These are phyloP conservation scores for Cladorrhinum sp. DNA, from an alignment of 2,329 filamentous ascomycete species.

Conservation along the genomic window DNA sequence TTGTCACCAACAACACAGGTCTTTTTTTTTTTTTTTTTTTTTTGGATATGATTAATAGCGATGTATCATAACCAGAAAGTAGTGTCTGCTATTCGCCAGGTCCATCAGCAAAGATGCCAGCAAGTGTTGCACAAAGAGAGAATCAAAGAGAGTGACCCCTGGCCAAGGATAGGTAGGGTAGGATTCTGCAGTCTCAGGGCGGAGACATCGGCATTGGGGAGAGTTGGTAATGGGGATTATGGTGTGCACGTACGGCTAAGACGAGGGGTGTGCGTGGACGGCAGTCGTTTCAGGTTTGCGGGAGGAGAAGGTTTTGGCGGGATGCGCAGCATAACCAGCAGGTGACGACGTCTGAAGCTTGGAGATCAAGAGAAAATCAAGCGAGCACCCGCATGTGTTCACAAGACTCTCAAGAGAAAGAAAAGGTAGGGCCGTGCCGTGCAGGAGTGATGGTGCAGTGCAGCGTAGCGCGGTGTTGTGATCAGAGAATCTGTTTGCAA, in stretches of 20 bases:
- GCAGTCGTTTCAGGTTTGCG: slow-evolving; percentile 40
- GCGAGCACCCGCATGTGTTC: slow-evolving; percentile 27
- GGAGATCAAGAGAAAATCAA: slow-evolving; percentile 38
- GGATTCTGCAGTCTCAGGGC: slow-evolving; percentile 3
- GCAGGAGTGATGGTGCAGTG: background rate
- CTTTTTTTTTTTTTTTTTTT: too few species aligned
- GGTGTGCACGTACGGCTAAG: slow-evolving; percentile 19
- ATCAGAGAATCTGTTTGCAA: slow-evolving; percentile 1
- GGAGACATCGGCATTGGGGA: slow-evolving; percentile 12
- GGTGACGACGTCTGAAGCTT: slow-evolving; percentile 28
- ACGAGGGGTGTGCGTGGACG: slow-evolving; percentile 8
- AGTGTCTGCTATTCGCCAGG: background rate
- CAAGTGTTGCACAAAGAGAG: background rate
- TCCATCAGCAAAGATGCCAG: background rate
- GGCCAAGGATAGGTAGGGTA: background rate
- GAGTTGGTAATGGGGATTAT: slow-evolving; percentile 14
- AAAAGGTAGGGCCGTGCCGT: slow-evolving; percentile 7
- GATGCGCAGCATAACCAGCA: slow-evolving; percentile 13
- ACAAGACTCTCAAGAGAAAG: slow-evolving; percentile 11
- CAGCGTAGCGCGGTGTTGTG: background rate
- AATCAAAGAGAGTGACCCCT: background rate
- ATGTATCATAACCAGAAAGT: background rate
- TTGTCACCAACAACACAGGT: slow-evolving; percentile 20
- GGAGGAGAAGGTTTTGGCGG: slow-evolving; percentile 24
- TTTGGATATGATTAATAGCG: slow-evolving; percentile 1